A percentile compares a stretch with the other conserved stretches of the same genome.
Evolutionary conservation across 768 basidiomycete genomes (phyloP).

Genomic region (Pisolithus orientalis): DNA sequence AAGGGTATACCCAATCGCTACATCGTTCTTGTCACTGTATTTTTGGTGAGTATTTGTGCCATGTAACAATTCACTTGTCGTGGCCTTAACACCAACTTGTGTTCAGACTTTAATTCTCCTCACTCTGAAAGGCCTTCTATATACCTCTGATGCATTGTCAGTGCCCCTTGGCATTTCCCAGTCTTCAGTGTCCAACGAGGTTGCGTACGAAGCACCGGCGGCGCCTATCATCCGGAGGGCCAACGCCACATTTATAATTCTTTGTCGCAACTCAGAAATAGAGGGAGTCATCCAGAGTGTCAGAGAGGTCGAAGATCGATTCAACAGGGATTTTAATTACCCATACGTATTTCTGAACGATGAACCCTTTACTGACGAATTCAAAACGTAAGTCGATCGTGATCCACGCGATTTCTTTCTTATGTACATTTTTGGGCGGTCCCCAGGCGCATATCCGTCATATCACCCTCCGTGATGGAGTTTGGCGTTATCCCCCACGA

Average conservation of each 20-base stretch:
- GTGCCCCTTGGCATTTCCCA: neutral
- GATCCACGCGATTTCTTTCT: neutral
- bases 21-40: slow-evolving; percentile 8
- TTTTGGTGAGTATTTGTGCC: slow-evolving; percentile 14
- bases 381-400: slow-evolving; percentile 33
- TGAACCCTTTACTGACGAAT: slow-evolving; percentile 46
- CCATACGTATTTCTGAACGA: slow-evolving; percentile 67
- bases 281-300: slow-evolving; percentile 41
- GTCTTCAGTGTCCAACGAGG: neutral
- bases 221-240: slow-evolving; percentile 21
- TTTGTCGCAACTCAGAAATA: slow-evolving; percentile 46
- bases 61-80: neutral
- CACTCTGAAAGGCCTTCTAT: neutral
- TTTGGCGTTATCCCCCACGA: slow-evolving; percentile 56
- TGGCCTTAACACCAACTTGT: neutral
- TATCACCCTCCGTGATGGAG: slow-evolving; percentile 40
- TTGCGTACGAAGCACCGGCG: neutral
- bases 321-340: slow-evolving; percentile 52
- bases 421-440: slow-evolving; percentile 9
- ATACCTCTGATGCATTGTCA: slow-evolving; percentile 1
- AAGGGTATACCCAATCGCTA: slow-evolving; percentile 19
- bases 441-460: slow-evolving; percentile 27
- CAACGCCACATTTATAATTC: slow-evolving; percentile 57
- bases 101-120: slow-evolving; percentile 14
- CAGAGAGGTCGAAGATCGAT: slow-evolving; percentile 50